phyloP scores from a whole-genome alignment of 2,329 filamentous ascomycete genomes.

The Corniculantispora saksenae region DNA sequence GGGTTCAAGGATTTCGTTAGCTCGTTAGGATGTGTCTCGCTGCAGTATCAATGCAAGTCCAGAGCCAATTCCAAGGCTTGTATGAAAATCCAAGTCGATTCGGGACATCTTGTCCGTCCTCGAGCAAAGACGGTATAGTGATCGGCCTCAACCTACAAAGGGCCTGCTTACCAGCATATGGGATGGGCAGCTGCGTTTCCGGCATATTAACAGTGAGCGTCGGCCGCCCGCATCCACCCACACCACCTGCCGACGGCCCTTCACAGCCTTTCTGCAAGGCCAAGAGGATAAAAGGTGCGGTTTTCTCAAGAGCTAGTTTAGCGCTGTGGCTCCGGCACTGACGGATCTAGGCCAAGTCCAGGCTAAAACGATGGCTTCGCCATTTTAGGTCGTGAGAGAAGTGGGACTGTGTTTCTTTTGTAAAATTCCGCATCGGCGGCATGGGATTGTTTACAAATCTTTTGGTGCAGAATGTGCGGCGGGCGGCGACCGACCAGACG shows the following conservation, averaged over 20 bases:
- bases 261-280: background rate
- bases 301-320: background rate
- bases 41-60: background rate
- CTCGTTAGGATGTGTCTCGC: background rate
- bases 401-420: background rate
- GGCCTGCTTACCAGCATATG: background rate
- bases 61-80: background rate
- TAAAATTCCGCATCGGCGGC: background rate
- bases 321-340: constrained; percentile 10
- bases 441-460: constrained; percentile 11
- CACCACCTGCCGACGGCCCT: background rate
- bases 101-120: background rate
- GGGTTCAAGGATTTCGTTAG: background rate
- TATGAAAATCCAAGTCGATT: background rate
- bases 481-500: background rate
- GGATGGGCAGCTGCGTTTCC: background rate
- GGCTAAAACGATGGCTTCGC: constrained; percentile 1
- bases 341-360: constrained; percentile 7
- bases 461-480: background rate
- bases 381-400: background rate
- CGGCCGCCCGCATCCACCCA: background rate
- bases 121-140: background rate
- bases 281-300: background rate
- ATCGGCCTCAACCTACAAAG: background rate
- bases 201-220: background rate